These are phyloP conservation scores for Tritrichomonas musculus DNA, from an alignment of 208 protist species.

Conservation along the genomic window DNA sequence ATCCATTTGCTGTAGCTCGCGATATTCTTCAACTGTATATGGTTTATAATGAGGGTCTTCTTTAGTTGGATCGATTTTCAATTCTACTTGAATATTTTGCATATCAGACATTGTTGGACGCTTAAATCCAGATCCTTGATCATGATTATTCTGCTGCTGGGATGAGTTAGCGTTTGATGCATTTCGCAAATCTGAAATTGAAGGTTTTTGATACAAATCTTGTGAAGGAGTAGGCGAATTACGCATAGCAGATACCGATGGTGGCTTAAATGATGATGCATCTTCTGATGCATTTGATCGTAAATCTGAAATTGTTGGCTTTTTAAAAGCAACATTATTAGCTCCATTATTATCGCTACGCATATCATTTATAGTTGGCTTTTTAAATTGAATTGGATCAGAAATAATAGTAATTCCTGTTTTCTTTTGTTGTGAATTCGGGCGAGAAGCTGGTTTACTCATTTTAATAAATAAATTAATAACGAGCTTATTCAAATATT, in stretches of 20 bases:
- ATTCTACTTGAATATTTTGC: background rate
- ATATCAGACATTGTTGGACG: background rate
- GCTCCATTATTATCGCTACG: background rate
- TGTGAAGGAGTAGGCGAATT: background rate
- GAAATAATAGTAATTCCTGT: background rate
- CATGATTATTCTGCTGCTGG: too few relatives aligned
- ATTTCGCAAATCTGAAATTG: too few relatives aligned
- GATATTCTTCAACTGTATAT: constrained; percentile 28
- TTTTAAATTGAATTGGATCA: background rate
- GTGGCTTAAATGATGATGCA: background rate
- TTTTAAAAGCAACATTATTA: background rate
- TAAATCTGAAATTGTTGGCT: background rate
- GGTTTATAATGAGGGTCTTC: background rate
- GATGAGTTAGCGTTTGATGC: too few relatives aligned
- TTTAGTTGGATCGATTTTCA: background rate
- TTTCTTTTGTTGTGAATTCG: background rate
- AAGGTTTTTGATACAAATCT: too few relatives aligned
- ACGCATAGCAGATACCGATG: background rate
- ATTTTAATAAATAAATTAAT: too few relatives aligned
- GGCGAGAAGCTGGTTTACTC: background rate
- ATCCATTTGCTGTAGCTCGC: background rate
- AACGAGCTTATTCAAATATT: too few relatives aligned
- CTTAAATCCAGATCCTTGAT: background rate
- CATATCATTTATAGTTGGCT: background rate
- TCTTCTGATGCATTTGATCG: background rate